Base-by-base conservation (phyloP, 2,329 filamentous ascomycete species). In the Monosporascus sp. region DNA sequence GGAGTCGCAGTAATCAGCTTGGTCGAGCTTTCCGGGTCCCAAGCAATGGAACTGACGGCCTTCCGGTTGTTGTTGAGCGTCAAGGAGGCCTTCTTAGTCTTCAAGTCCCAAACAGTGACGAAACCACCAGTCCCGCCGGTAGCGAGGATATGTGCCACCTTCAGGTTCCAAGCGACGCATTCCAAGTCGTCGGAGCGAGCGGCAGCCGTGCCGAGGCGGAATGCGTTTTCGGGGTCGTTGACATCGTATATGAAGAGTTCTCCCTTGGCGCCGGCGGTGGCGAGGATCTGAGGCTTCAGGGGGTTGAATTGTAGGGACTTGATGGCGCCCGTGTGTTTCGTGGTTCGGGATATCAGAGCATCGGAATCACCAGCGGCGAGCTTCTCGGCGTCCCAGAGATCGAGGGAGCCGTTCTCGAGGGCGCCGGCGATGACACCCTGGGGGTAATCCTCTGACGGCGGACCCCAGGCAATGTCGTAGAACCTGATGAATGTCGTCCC, bases 281-380 rank as follows among this genome's bases (percentile, higher is more conserved):
- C 93, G 47, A 99, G 80, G 54, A 97, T 87, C 66, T 97, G 91
- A 27, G 91, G 86, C 69, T 92, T 88, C 71, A 90, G 82, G 11
- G 93, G 91, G 72, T 99, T 99, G 82, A 97, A 99, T 70, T 99
- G 92, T 56, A 99, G 77, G 27, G 94, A 85, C 74, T 97, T 97
- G 73, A 97, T 92, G 18, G 93, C 83, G 22, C 93, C 94, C 47
- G 83, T 91, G 72, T 99, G 94, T 73, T 97, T 96, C 49, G 85
- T 85, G 35, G 90, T 91, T 68, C 89, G 84, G 60, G 90, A 91
- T 65, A 97, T 86, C 60, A 90, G 78, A n/a, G 92, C 84, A 70
- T 95, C 89, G 9, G 76, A 72, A 24, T 73, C 75, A 54, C 82
- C 81, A 14, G 74, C 68, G 50, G 82, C 74, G 47, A 86, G 79